These are phyloP conservation scores for Russula vinacea DNA, from an alignment of 768 basidiomycete genomes.

Conservation along the genomic window DNA sequence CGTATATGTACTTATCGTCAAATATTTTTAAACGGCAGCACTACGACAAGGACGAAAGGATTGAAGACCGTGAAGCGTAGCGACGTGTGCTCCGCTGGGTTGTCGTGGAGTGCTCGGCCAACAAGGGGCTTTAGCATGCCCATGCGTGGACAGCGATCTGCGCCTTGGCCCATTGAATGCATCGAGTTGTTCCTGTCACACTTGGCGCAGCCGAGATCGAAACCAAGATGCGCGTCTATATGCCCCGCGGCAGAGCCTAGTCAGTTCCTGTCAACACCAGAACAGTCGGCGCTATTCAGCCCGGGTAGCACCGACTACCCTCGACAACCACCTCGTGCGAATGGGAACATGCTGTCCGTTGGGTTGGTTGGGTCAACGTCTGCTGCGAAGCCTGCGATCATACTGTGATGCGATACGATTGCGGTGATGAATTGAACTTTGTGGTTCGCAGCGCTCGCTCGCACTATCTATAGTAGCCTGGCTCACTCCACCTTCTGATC, in stretches of 20 bases:
- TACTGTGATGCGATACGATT: too few species aligned
- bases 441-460: too few species aligned
- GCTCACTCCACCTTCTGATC: too few species aligned
- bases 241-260: background rate
- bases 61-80: background rate
- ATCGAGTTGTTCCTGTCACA: background rate
- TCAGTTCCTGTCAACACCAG: background rate
- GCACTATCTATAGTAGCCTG: too few species aligned
- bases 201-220: constrained; percentile 5
- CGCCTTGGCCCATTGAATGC: background rate
- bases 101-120: constrained; percentile 15
- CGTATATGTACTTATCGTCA: background rate
- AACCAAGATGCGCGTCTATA: constrained; percentile 3
- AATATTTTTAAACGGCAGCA: background rate
- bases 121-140: too few species aligned
- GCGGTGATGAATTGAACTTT: too few species aligned
- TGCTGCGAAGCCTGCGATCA: too few species aligned
- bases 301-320: too few species aligned
- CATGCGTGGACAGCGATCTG: background rate
- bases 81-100: constrained; percentile 16
- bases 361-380: too few species aligned
- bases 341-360: too few species aligned
- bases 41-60: background rate
- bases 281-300: too few species aligned
- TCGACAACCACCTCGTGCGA: too few species aligned